A percentile compares a stretch with the other conserved stretches of the same genome.
phyloP scores from a whole-genome alignment of 2,329 filamentous ascomycete species.

The Paraconiothyrium sp. region DNA sequence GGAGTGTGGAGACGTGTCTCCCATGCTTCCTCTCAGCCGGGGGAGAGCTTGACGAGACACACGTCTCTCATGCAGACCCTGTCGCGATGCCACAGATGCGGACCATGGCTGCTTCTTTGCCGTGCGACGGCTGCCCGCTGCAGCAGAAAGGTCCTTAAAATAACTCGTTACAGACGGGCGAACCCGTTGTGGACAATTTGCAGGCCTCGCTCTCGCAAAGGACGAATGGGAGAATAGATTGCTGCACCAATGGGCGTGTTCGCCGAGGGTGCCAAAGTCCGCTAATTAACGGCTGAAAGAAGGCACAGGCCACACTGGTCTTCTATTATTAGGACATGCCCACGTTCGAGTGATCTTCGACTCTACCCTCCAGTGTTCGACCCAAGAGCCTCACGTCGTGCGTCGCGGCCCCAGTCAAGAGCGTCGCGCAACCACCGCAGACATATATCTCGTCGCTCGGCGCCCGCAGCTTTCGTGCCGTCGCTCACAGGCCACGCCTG shows the following conservation, averaged over 20 bases:
- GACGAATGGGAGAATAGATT: slow-evolving; percentile 17
- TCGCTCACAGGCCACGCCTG: slow-evolving; percentile 34
- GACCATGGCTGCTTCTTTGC: slow-evolving; percentile 14
- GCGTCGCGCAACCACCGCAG: slow-evolving; percentile 30
- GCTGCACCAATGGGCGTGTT: slow-evolving; percentile 11
- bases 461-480: slow-evolving; percentile 31
- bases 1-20: slow-evolving; percentile 19
- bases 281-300: slow-evolving; percentile 17
- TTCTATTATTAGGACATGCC: slow-evolving; percentile 17
- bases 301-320: slow-evolving; percentile 13
- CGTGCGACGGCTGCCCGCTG: too few species aligned
- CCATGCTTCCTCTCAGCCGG: slow-evolving; percentile 6
- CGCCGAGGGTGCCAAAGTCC: slow-evolving; percentile 9
- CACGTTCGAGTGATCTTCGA: slow-evolving; percentile 23
- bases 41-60: slow-evolving; percentile 1
- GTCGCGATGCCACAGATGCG: slow-evolving; percentile 13
- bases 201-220: background rate
- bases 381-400: slow-evolving; percentile 38
- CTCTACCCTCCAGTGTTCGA: slow-evolving; percentile 33
- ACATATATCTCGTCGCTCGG: slow-evolving; percentile 41
- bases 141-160: slow-evolving; percentile 38
- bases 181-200: slow-evolving; percentile 17
- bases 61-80: slow-evolving; percentile 8
- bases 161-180: slow-evolving; percentile 28
- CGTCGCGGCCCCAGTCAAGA: slow-evolving; percentile 22